These are phyloP conservation scores for Salix arbutifolia DNA, from an alignment of 345 rosid genomes.

Conservation along the genomic window DNA sequence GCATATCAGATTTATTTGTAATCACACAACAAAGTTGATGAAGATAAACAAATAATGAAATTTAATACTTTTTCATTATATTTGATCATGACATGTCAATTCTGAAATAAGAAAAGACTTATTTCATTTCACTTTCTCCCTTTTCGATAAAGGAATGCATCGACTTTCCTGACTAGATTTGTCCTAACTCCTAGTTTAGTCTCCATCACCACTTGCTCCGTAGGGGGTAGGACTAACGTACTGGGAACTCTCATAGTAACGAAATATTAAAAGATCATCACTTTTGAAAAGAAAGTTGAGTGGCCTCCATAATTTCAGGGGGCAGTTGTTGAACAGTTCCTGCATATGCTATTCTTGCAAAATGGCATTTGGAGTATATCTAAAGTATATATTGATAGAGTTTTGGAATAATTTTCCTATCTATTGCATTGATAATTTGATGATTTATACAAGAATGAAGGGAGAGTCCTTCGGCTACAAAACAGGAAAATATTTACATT, in stretches of 20 bases:
- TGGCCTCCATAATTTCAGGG: background rate
- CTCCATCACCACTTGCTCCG: background rate
- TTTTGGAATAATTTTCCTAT: too few relatives aligned
- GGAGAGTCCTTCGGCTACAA: too few relatives aligned
- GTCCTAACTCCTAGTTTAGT: background rate
- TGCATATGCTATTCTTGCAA: background rate
- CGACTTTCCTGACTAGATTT: background rate
- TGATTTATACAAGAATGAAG: too few relatives aligned
- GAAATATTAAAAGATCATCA: too few relatives aligned
- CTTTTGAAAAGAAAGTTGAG: too few relatives aligned
- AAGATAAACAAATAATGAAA: background rate
- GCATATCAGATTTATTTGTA: background rate
- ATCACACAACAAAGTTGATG: background rate
- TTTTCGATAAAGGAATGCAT: background rate
- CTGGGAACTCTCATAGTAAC: background rate
- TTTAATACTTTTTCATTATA: too few relatives aligned
- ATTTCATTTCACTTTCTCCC: background rate
- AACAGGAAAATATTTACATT: too few relatives aligned
- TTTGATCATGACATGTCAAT: background rate
- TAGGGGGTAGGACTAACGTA: background rate
- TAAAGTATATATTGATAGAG: too few relatives aligned
- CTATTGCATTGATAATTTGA: too few relatives aligned
- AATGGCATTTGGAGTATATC: background rate
- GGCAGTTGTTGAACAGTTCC: background rate
- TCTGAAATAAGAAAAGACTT: background rate